These are phyloP conservation scores for Solanum peruvianum DNA, from an alignment of 257 asterid genomes.

Conservation along the genomic window DNA sequence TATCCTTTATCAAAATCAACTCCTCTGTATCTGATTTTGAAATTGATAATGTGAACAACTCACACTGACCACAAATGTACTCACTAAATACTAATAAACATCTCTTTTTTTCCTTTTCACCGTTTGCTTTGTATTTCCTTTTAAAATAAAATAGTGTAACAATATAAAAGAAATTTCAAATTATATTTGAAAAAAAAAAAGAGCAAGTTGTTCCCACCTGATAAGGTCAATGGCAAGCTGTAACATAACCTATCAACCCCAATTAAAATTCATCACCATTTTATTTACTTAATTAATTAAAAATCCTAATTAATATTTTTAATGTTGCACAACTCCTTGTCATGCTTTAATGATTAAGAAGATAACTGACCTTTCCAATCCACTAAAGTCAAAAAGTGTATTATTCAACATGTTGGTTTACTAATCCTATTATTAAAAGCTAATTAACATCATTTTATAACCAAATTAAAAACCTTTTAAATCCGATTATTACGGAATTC, in stretches of 20 bases:
- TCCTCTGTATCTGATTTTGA: not conserved
- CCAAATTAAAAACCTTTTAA: not conserved
- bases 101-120: not conserved
- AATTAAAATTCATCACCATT: not conserved
- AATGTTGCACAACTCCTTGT: not conserved
- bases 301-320: not conserved
- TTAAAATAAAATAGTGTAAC: not conserved
- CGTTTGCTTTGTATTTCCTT: not conserved
- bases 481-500: not conserved
- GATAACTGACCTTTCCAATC: not conserved
- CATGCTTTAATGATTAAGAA: not conserved
- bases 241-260: not conserved
- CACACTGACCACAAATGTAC: not conserved
- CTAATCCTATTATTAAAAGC: not conserved
- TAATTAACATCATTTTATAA: not conserved
- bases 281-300: not conserved
- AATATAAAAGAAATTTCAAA: not conserved
- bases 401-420: not conserved
- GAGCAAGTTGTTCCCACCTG: not conserved
- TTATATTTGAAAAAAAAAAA: not conserved
- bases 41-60: not conserved
- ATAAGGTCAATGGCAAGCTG: not conserved
- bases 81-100: not conserved
- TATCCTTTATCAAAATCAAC: not conserved
- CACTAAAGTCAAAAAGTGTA: not conserved